Percentiles rank a stretch among this genome's conserved stretches.
Evolutionary conservation across 140 eudicot genomes (phyloP).

Genomic region (Ambrosia hybrid): DNA sequence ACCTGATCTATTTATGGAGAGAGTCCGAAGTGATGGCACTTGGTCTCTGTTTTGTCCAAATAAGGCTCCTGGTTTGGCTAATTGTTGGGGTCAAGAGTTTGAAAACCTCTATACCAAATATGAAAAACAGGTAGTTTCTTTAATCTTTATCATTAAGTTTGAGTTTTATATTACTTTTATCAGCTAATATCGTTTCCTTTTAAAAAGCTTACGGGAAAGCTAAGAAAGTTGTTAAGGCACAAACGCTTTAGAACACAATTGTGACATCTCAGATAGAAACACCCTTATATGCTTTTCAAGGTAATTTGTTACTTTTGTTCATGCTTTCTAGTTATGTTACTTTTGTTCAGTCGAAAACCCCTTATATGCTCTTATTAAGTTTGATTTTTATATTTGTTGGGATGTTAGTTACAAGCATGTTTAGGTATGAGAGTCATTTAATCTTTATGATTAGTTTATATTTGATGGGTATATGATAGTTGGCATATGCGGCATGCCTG

Average conservation of each 20-base stretch:
- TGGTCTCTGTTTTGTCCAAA: constrained; percentile 88
- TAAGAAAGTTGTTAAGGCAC: constrained; percentile 80
- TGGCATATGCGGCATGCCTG: no score
- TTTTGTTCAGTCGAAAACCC: no score
- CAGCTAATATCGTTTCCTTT: constrained; percentile 47
- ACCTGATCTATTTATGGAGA: constrained; percentile 79
- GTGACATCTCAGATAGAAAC: constrained; percentile 83
- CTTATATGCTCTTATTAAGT: no score
- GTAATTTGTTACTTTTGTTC: constrained; percentile 25
- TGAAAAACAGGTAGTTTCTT: constrained; percentile 53
- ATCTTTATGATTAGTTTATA: no score
- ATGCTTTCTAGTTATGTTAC: not conserved
- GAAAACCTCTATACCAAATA: constrained; percentile 58
- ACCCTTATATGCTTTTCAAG: constrained; percentile 90
- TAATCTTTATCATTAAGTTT: not conserved
- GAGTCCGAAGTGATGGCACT: no score
- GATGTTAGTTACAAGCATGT: no score
- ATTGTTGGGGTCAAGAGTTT: constrained; percentile 89
- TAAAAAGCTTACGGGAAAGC: constrained; percentile 62
- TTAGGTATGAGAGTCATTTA: no score
- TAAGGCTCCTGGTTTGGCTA: constrained; percentile 82
- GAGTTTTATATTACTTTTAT: not conserved
- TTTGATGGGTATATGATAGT: no score
- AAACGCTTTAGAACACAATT: constrained; percentile 70
- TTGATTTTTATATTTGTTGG: constrained; percentile 85